Base-by-base conservation (phyloP, 2,329 filamentous ascomycete species). In the Aspergillus sp. region DNA sequence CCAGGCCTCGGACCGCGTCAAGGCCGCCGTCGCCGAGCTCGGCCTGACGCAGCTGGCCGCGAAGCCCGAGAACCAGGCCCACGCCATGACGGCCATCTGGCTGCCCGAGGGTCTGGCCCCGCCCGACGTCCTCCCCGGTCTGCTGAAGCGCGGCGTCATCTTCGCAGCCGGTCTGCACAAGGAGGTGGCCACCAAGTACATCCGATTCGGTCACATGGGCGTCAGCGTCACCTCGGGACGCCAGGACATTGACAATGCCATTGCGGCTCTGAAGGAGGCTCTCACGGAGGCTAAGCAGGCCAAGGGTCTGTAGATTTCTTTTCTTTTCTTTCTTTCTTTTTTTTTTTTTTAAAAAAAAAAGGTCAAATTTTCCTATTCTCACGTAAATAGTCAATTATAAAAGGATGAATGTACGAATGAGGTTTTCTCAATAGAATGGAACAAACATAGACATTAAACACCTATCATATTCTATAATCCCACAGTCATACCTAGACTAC, bases 81-180 rank as follows among this genome's bases (percentile, higher is more conserved):
- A 96, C 76, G 92, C 91, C 70, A 99, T 99, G 95, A 99, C 95
- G 3, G 94, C 95, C 59, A 95, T 99, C 67, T 97, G 95, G 78
- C 84, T 99, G 57, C 95, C 95, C 1, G 91, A 98, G 62, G 88
- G 84, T 46, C 80, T 98, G 55, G 87, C 89, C 68, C 88, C 90
- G 31, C 85, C 92, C 2, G 91, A 96, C 65, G 82, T 99, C 36
- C 83, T 99, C 55, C 93, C 95, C 12, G 92, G 87, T 73, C 81
- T 99, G 63, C 78, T 91, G 63, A 91, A 90, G 80, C 93, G 90
- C 77, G 92, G 92, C 31, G 90, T 99, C 46, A 86, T 99, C 61
- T 98, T 98, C 74, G 95, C 95, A 24, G 95, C 92, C 60, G 95
- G 95, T 62, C 84, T 99, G 69, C 95, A 99, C 82, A 96, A 95